phyloP scores from a whole-genome alignment of 345 rosid species.

The Fremontodendron californicum region DNA sequence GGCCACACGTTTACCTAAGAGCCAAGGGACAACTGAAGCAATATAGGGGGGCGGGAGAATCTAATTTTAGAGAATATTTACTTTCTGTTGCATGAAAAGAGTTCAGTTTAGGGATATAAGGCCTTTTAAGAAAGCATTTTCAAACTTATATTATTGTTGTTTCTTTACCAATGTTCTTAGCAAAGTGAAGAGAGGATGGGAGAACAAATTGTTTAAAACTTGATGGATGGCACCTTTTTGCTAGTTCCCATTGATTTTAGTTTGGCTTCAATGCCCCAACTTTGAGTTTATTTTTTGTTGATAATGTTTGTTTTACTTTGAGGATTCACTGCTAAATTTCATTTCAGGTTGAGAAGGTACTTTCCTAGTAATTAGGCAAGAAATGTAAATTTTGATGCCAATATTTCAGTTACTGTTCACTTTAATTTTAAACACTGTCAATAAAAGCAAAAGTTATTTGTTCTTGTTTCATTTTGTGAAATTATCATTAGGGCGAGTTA shows the following conservation, averaged over 20 bases:
- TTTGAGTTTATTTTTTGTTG: background rate
- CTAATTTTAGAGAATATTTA: slow-evolving; percentile 9
- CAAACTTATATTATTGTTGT: background rate
- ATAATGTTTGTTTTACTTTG: background rate
- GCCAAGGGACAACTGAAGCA: background rate
- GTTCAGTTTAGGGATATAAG: slow-evolving; percentile 1
- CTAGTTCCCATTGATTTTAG: background rate
- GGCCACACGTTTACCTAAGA: background rate
- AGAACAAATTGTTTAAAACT: background rate
- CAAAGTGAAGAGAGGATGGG: slow-evolving; percentile 1
- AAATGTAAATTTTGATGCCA: background rate
- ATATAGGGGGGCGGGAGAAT: background rate
- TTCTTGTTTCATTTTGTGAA: background rate
- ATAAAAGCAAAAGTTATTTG: background rate
- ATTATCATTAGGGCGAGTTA: background rate
- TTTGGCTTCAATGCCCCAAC: background rate
- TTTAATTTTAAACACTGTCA: background rate
- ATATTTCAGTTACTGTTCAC: background rate
- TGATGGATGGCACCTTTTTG: background rate
- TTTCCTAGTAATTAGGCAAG: background rate
- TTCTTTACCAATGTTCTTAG: background rate
- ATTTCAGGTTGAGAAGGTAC: background rate
- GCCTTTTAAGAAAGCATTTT: background rate
- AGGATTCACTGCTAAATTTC: background rate
- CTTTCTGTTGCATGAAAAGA: background rate